Conservation (phyloP, 345 rosid genomes). For the Cardamine chenopodiifolia region DNA sequence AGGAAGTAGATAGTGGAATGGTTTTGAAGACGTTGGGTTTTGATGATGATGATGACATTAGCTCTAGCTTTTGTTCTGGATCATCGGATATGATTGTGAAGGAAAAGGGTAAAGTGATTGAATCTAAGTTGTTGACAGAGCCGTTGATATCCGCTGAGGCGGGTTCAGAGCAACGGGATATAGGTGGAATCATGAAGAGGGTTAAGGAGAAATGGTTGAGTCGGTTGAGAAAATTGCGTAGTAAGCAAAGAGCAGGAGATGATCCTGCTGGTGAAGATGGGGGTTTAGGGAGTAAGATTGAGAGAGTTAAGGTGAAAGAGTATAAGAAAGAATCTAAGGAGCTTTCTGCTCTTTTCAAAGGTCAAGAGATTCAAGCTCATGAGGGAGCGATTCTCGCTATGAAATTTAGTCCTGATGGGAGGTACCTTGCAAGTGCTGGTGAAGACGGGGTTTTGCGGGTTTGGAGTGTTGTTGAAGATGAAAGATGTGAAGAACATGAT, state of each 20-base stretch:
- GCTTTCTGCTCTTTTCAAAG: slow-evolving; percentile 71
- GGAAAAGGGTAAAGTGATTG: slow-evolving; percentile 12
- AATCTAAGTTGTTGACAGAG: slow-evolving; percentile 1
- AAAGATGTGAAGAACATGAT: slow-evolving; percentile 59
- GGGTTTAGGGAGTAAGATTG: slow-evolving; percentile 44
- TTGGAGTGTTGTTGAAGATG: slow-evolving; percentile 76
- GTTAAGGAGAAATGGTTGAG: slow-evolving; percentile 65
- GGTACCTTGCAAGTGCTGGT: slow-evolving; percentile 79
- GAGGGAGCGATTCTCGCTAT: slow-evolving; percentile 66
- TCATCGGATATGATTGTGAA: slow-evolving; percentile 35
- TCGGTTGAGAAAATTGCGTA: slow-evolving; percentile 52
- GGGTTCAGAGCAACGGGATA: slow-evolving; percentile 14
- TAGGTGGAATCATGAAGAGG: slow-evolving; percentile 45
- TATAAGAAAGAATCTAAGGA: slow-evolving; percentile 60
- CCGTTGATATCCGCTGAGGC: neutral
- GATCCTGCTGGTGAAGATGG: slow-evolving; percentile 37
- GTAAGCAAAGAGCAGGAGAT: slow-evolving; percentile 19
- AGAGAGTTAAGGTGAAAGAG: slow-evolving; percentile 72
- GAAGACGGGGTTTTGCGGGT: slow-evolving; percentile 64
- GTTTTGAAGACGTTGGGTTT: slow-evolving; percentile 51
- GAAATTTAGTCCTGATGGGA: slow-evolving; percentile 87
- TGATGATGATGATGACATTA: slow-evolving; percentile 48
- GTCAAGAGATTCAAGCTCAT: slow-evolving; percentile 83
- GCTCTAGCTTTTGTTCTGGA: slow-evolving; percentile 50
- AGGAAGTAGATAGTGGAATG: slow-evolving; percentile 51